Conservation (phyloP, 2,329 filamentous ascomycete genomes). For the Neonectria ditissima region DNA sequence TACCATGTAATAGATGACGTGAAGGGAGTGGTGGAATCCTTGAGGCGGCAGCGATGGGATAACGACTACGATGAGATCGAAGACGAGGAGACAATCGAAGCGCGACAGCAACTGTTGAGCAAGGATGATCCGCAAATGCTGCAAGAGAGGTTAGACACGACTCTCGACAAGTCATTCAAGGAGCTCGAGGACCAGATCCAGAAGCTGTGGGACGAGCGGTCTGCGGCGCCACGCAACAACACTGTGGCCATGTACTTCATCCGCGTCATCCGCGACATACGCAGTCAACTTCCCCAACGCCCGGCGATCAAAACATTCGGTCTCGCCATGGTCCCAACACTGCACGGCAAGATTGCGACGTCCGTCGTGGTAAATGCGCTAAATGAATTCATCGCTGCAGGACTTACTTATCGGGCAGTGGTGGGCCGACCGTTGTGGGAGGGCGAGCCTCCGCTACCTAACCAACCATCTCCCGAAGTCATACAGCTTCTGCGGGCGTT, state of each 20-base stretch:
- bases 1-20: slow-evolving; percentile 77
- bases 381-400: slow-evolving; percentile 57
- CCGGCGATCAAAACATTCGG: slow-evolving; percentile 67
- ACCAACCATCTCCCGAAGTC: slow-evolving; percentile 79
- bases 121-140: slow-evolving; percentile 77
- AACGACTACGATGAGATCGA: slow-evolving; percentile 80
- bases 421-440: slow-evolving; percentile 82
- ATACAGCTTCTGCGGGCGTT: slow-evolving; percentile 79
- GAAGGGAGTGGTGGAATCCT: slow-evolving; percentile 70
- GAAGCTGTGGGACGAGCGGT: slow-evolving; percentile 60
- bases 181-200: slow-evolving; percentile 68
- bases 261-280: slow-evolving; percentile 79
- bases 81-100: slow-evolving; percentile 77
- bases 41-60: slow-evolving; percentile 79
- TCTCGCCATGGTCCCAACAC: slow-evolving; percentile 67
- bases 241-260: slow-evolving; percentile 74
- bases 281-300: slow-evolving; percentile 71
- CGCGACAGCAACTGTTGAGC: slow-evolving; percentile 74
- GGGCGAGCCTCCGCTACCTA: slow-evolving; percentile 77
- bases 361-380: slow-evolving; percentile 64
- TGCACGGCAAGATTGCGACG: slow-evolving; percentile 72
- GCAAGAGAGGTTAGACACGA: slow-evolving; percentile 67
- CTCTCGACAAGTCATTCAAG: slow-evolving; percentile 68
- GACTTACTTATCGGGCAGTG: slow-evolving; percentile 61
- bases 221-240: slow-evolving; percentile 61